Percentiles rank a stretch among this genome's conserved stretches.
Evolutionary conservation across 106 monocot species (phyloP).

Genomic region (Chionographis japonica): DNA sequence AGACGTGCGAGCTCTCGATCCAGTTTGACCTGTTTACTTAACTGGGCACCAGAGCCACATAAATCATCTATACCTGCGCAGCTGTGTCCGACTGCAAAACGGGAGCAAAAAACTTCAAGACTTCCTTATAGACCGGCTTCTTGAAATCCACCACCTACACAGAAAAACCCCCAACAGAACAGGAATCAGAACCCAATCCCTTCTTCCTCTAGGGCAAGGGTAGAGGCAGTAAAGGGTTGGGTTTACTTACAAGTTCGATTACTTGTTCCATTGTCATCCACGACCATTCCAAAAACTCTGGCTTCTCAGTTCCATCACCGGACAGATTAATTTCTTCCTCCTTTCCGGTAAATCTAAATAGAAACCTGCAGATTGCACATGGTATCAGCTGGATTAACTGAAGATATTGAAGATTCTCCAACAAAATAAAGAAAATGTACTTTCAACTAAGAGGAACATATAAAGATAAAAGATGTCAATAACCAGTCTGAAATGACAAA

Average conservation of each 20-base stretch:
- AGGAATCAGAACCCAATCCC: too few relatives aligned
- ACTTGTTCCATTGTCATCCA: conserved; percentile 85
- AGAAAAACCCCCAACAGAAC: too few relatives aligned
- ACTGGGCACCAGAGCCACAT: too few relatives aligned
- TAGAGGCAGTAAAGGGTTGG: background rate
- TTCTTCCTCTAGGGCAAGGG: too few relatives aligned
- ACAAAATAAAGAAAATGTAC: too few relatives aligned
- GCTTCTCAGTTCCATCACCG: conserved; percentile 79
- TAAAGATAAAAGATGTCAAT: too few relatives aligned
- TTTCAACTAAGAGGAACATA: too few relatives aligned
- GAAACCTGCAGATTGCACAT: conserved; percentile 45
- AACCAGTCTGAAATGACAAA: too few relatives aligned
- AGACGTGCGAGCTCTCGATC: too few relatives aligned
- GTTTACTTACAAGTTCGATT: conserved; percentile 53
- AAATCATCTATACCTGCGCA: conserved; percentile 3
- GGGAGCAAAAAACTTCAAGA: conserved; percentile 40
- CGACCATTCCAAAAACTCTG: conserved; percentile 87
- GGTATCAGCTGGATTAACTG: too few relatives aligned
- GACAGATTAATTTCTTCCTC: conserved; percentile 83
- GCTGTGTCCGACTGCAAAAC: conserved; percentile 33
- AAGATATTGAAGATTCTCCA: too few relatives aligned
- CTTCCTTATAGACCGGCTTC: conserved; percentile 75
- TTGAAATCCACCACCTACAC: conserved; percentile 63
- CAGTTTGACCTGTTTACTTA: too few relatives aligned
- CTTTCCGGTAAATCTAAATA: conserved; percentile 73